These are phyloP conservation scores for Eucalyptus paniculata DNA, from an alignment of 345 rosid genomes.

Conservation along the genomic window DNA sequence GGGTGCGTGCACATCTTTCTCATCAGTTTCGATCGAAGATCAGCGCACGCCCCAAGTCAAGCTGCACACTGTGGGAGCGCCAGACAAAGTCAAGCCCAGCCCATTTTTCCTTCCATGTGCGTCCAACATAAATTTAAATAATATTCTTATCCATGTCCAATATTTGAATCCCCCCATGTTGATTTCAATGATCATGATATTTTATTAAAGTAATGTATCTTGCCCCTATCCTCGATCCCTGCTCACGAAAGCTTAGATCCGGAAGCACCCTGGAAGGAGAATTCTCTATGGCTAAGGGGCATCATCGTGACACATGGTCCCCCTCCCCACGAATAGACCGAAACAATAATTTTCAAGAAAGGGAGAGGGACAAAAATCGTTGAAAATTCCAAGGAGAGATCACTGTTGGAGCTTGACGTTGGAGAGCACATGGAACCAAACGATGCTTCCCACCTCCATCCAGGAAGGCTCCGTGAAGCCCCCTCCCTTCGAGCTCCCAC, in stretches of 20 bases:
- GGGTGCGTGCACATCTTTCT: background rate
- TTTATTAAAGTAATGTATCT: too few relatives aligned
- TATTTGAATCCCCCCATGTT: background rate
- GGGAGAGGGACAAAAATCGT: background rate
- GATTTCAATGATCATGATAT: background rate
- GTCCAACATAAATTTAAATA: background rate
- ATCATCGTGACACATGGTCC: background rate
- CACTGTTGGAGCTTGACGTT: background rate
- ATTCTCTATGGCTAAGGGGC: background rate
- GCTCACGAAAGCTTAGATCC: background rate
- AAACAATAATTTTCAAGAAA: background rate
- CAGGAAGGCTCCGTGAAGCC: slow-evolving; percentile 9
- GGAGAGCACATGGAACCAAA: background rate
- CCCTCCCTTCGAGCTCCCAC: background rate
- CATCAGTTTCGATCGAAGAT: background rate
- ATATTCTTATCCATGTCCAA: background rate
- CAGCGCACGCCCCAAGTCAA: background rate
- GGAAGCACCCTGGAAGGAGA: background rate
- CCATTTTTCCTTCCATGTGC: background rate
- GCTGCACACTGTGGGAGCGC: background rate
- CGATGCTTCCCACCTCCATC: slow-evolving; percentile 13
- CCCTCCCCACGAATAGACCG: background rate
- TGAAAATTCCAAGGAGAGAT: background rate
- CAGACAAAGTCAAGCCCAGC: background rate
- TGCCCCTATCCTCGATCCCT: background rate